These are phyloP conservation scores for Tolypocladium guangdongense DNA, from an alignment of 2,329 filamentous ascomycete species.

Conservation along the genomic window DNA sequence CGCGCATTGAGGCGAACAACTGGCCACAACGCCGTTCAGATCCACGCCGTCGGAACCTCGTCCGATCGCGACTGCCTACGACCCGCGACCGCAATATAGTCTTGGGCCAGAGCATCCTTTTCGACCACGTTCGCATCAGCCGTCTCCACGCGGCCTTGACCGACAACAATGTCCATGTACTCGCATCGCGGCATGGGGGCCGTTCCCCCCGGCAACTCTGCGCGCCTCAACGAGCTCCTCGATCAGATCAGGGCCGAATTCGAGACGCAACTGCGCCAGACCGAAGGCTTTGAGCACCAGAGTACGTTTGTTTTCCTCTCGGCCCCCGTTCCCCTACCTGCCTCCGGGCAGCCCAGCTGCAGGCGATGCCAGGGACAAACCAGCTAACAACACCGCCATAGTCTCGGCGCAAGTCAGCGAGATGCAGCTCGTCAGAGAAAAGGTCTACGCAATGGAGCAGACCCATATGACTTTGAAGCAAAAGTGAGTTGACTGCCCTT, in stretches of 20 bases:
- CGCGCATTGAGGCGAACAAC: not conserved
- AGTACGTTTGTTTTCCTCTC: constrained; percentile 46
- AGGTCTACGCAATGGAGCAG: constrained; percentile 89
- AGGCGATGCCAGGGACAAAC: not conserved
- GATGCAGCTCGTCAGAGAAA: constrained; percentile 87
- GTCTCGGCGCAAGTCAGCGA: constrained; percentile 87
- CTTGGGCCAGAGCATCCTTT: not conserved
- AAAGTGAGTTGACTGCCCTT: constrained; percentile 52
- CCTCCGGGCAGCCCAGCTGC: not conserved
- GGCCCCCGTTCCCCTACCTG: not conserved
- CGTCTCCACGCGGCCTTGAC: not conserved
- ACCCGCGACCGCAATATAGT: not conserved
- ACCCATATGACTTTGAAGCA: constrained; percentile 78
- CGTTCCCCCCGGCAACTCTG: constrained; percentile 46
- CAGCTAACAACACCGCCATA: constrained; percentile 24
- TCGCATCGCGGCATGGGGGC: constrained; percentile 76
- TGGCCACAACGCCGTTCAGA: not conserved
- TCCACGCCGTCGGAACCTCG: not conserved
- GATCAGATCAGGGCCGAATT: constrained; percentile 88
- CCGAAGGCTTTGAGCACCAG: constrained; percentile 84
- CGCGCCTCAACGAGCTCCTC: constrained; percentile 79
- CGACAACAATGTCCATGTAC: constrained; percentile 62
- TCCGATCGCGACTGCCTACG: not conserved
- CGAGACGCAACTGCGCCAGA: constrained; percentile 69
- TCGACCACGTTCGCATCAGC: not conserved